A percentile compares a stretch with the other conserved stretches of the same genome.
Conservation (phyloP, 495 filamentous ascomycete genomes). For the Penicillium parvum region DNA sequence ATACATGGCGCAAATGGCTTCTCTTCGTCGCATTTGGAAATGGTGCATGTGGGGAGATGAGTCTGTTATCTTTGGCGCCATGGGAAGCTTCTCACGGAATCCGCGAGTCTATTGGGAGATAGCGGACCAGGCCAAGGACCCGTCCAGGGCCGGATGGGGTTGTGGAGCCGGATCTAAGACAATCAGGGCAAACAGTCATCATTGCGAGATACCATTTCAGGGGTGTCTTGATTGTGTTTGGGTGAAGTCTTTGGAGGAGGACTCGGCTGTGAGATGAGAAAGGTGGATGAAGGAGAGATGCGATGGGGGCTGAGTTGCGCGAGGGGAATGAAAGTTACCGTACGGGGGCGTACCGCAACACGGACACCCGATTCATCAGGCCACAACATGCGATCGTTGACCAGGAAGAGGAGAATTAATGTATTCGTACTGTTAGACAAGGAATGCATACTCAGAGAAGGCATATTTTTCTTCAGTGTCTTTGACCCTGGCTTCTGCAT, state of each 20-base stretch:
- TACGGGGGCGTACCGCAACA: conserved; percentile 2
- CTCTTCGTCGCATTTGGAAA: neutral
- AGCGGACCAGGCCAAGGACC: conserved; percentile 4
- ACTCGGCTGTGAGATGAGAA: too few species aligned
- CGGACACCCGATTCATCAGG: conserved; percentile 1
- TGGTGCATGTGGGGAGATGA: conserved; percentile 14
- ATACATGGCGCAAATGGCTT: conserved; percentile 20
- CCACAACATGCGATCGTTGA: too few species aligned
- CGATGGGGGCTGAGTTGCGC: too few species aligned
- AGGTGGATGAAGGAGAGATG: too few species aligned
- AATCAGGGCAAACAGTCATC: too few species aligned
- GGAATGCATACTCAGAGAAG: too few species aligned
- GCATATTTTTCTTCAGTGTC: too few species aligned
- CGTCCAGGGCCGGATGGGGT: neutral
- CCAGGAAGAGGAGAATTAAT: too few species aligned
- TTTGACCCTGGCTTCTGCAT: too few species aligned
- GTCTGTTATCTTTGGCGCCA: conserved; percentile 3
- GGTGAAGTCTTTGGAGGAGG: neutral
- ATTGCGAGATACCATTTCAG: too few species aligned
- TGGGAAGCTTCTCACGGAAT: conserved; percentile 3
- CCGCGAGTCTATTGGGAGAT: conserved; percentile 10
- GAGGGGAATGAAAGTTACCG: conserved; percentile 9
- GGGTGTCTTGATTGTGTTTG: too few species aligned
- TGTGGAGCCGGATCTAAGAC: conserved; percentile 7
- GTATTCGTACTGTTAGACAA: too few species aligned